Evolutionary conservation across 768 basidiomycete genomes (phyloP), one percentile per base, ranked within the genome.

Genomic region (Cantharellus anzutake): DNA sequence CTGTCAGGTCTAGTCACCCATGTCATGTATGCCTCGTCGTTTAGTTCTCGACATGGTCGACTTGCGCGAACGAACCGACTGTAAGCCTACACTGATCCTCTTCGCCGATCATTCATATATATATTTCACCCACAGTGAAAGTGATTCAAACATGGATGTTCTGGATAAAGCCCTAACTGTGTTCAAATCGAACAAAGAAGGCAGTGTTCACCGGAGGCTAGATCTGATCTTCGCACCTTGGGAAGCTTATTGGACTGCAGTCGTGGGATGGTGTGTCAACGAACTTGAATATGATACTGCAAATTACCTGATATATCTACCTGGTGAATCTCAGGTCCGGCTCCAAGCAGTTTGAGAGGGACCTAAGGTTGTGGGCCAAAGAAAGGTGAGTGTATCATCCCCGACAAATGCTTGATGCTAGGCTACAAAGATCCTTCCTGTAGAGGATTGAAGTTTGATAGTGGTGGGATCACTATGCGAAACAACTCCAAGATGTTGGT

Each of bases 331-430:
- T 59, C 61, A 87, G 86, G 86, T 84, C 83, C 3, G 91, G 92
- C 0, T 91, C 86, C 3, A 88, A 79, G 62, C 84, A 89, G 81
- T 94, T 96, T 67, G 80, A 94, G 69, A 73, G 89, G 37, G 92
- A 94, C 70, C 68, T 96, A 56, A 76, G 86, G 62, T 70, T 78
- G 11, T 85, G 81, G 78, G 83, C 84, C 11, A 2, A 75, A 50
- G 68, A 73, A 63, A 78, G 71, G 83, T 81, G 63, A 38, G 73
- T 60, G n/a, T 44, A 4, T 0, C 4, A 41, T 35, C 29, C 14
- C 42, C 48, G 39, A 2, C 37, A 4, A 39, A 16, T 37, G 62
- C 42, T 59, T 59, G 29, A 5, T 39, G 52, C 37, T 29, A 3
- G 52, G 16, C 35, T 52, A 16, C 60, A 41, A 37, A 60, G 42